Evolutionary conservation across 352 stramenopile species (phyloP), one percentile per base, ranked within the genome.

Genomic region (Globisporangium okanoganense): DNA sequence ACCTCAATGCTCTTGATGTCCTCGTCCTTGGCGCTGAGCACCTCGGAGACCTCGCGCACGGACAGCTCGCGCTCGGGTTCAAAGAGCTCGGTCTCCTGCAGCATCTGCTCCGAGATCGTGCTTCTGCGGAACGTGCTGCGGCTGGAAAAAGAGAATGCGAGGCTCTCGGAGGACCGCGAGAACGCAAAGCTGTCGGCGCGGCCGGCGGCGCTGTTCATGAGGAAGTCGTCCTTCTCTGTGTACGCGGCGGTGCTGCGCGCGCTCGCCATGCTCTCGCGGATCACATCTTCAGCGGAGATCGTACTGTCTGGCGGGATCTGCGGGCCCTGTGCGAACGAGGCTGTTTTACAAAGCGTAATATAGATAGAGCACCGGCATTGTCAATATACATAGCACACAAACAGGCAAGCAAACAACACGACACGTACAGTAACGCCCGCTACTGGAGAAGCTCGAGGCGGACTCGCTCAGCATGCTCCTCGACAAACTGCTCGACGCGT

Each of bases 261-360:
- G 62, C 86, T 95, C 16, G 85, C 86, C 66, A 92, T 79, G 62
- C 82, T 92, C 52, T 94, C 86, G 41, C 86, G 78, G 59, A 95
- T 93, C 55, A 95, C 84, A 65, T 95, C 86, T 64, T 95, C 84
- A 3, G 86, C 84, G 13, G 82, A 92, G 61, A 95, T 92, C 20
- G 75, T 95, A 27, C 80, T 90, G 62, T 94, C 84, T 2, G 81
- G 78, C 6, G 86, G 86, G 36, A 95, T 67, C 50, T 81, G 82
- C 12, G 80, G 80, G 58, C 81, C 88, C 16, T 81, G 65, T 57
- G 86, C 77, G 56, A 88, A 72, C 8, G 75, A 73, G 4, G 80
- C 79, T 87, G 24, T 10, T 5, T 24, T 14, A 49, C 44, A 18
- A 24, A 41, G n/a, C 10, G 13, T 20, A 35, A 43, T 13, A 12